Percentiles rank a stretch among this genome's conserved stretches.
phyloP scores from a whole-genome alignment of 2,329 filamentous ascomycete genomes.

The Scleromitrula shiraiana region DNA sequence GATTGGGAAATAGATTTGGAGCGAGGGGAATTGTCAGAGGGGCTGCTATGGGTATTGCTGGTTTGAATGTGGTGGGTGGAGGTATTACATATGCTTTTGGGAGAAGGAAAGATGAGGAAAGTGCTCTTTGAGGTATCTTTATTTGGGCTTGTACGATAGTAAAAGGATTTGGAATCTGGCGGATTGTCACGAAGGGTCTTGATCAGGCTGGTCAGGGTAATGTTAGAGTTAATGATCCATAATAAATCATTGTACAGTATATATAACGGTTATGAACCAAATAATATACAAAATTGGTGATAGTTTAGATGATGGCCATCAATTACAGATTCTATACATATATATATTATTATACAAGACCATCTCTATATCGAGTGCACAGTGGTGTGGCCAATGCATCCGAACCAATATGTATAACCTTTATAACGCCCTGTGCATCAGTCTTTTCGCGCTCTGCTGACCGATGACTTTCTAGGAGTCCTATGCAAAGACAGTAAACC shows the following conservation, averaged over 20 bases:
- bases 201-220: neutral
- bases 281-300: neutral
- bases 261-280: neutral
- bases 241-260: neutral
- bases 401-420: slow-evolving; percentile 10
- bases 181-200: no score
- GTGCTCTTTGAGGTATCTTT: neutral
- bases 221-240: neutral
- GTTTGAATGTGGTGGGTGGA: slow-evolving; percentile 41
- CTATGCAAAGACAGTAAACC: neutral
- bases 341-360: slow-evolving; percentile 6
- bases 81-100: slow-evolving; percentile 45
- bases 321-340: neutral
- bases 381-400: slow-evolving; percentile 8
- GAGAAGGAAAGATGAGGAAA: slow-evolving; percentile 26
- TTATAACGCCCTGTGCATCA: slow-evolving; percentile 14
- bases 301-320: neutral
- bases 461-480: slow-evolving; percentile 15
- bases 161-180: no score
- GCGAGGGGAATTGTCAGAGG: slow-evolving; percentile 44
- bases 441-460: slow-evolving; percentile 22
- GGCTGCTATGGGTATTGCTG: slow-evolving; percentile 42
- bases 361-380: neutral
- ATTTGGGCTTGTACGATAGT: neutral
- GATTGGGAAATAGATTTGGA: slow-evolving; percentile 40